A percentile compares a stretch with the other conserved stretches of the same genome.
Evolutionary conservation across 306 rosid species (phyloP).

Genomic region (Sophora flavescens): DNA sequence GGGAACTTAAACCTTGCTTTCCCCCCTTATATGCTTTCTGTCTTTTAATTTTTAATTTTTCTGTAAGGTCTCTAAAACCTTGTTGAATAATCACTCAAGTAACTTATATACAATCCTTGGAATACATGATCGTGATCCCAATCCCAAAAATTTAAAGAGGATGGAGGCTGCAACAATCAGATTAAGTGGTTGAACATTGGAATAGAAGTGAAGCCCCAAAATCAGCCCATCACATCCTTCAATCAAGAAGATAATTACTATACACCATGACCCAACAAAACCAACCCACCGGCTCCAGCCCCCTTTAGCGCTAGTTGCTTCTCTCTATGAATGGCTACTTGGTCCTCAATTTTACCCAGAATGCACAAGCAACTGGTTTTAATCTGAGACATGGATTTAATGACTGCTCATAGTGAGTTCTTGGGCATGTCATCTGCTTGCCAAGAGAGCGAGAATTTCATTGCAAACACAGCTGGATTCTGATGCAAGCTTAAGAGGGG

Average conservation of each 20-base stretch:
- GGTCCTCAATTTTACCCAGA: conserved; percentile 19
- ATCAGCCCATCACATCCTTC: conserved; percentile 32
- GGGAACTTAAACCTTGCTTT: neutral
- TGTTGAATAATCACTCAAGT: conserved; percentile 12
- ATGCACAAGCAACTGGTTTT: conserved; percentile 29
- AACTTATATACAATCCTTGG: conserved; percentile 31
- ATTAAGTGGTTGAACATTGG: conserved; percentile 24
- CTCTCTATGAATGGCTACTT: conserved; percentile 21
- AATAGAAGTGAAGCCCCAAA: conserved; percentile 36
- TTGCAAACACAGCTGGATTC: conserved; percentile 49
- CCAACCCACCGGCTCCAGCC: conserved; percentile 37
- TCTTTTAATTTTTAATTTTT: neutral
- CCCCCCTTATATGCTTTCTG: neutral
- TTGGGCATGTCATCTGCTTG: conserved; percentile 53
- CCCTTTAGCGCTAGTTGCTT: conserved; percentile 27
- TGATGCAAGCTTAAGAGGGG: conserved; percentile 62
- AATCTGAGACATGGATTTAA: conserved; percentile 36
- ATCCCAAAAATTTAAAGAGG: conserved; percentile 30
- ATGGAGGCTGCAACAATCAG: conserved; percentile 37
- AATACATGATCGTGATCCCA: conserved; percentile 19
- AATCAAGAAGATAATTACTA: conserved; percentile 23
- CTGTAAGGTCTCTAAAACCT: neutral
- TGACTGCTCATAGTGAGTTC: conserved; percentile 3
- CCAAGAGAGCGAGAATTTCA: conserved; percentile 56
- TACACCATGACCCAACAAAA: conserved; percentile 39